A percentile compares a stretch with the other conserved stretches of the same genome.
Evolutionary conservation across 441 rosid species (phyloP).

Genomic region (Gossypium gossypioides): DNA sequence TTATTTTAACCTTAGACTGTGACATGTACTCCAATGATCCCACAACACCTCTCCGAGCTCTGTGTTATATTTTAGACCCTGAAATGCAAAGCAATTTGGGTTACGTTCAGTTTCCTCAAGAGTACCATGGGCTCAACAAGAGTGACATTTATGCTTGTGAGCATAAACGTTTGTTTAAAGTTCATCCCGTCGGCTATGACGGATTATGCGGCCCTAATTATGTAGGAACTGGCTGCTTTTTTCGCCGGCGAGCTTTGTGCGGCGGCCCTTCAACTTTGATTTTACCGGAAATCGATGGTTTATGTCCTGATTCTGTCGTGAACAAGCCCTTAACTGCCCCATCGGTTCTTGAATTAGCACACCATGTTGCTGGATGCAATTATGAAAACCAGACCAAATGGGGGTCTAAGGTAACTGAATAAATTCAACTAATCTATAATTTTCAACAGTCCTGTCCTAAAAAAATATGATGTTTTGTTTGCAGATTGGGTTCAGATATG

Average conservation of each 20-base stretch:
- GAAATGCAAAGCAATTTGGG: constrained; percentile 7
- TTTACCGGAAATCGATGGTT: neutral
- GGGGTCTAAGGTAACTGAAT: constrained; percentile 13
- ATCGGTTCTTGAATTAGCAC: constrained; percentile 10
- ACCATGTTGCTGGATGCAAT: constrained; percentile 13
- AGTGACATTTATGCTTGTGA: constrained; percentile 17
- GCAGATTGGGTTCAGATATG: constrained; percentile 66
- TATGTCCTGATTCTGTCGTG: neutral
- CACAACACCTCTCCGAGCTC: constrained; percentile 5
- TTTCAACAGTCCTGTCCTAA: neutral
- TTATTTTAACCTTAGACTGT: constrained; percentile 57
- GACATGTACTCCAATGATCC: constrained; percentile 53
- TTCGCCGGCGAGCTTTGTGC: constrained; percentile 14
- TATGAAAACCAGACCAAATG: constrained; percentile 20
- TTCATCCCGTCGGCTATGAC: constrained; percentile 6
- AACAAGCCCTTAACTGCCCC: constrained; percentile 4
- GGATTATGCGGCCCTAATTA: constrained; percentile 14
- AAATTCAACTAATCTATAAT: neutral
- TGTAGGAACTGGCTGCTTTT: constrained; percentile 15
- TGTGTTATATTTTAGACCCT: constrained; percentile 12
- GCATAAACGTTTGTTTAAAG: neutral
- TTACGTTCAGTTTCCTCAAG: constrained; percentile 22
- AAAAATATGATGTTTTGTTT: neutral
- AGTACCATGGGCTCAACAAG: constrained; percentile 7
- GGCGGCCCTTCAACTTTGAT: constrained; percentile 3